Base-by-base conservation (phyloP, 2,329 filamentous ascomycete genomes). In the Neofusicoccum laricinum region DNA sequence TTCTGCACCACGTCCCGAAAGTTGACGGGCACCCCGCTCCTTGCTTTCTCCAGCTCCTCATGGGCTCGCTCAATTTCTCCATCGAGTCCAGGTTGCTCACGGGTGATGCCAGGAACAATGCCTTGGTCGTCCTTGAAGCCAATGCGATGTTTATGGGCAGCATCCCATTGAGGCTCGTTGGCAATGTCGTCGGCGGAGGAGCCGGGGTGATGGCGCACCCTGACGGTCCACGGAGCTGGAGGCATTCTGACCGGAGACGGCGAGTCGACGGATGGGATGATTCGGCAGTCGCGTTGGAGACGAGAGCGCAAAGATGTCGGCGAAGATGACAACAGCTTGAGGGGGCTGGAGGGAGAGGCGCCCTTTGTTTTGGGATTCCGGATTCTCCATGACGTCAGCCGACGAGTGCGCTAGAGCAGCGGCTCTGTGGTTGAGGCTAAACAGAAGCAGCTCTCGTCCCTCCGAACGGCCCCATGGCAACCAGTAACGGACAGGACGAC, bases 151-250 rank as follows among this genome's bases (percentile, higher is more conserved):
- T 74, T 69, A 65, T 78, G 77, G 1, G 71, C 71, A 0, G 67
- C 66, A 14, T 67, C 67, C 80, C 81, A 82, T 49, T 81, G 71
- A 1, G 80, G 79, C 67, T 82, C 81, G 5, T 76, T 69, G 15
- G 71, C 70, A 36, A 82, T 79, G 12, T 80, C 80, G 30, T 75
- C 67, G 4, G 66, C 68, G 0, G 76, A 71, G 0, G 79, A 80
- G 5, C 79, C 80, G 0, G 77, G 76, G 67, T 79, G 78, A 41
- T 72, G 48, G n/a, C 68, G 69, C 2, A 71, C 72, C 25, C 61
- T 66, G 38, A 73, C 69, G 21, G 65, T 64, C 71, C 73, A 74
- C 15, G 72, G 72, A 25, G 73, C 43, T 32, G 67, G 69, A 63
- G 72, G 72, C 73, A 75, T 73, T 34, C 12, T 66, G 64, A 40